A percentile compares a stretch with the other conserved stretches of the same genome.
Conservation (phyloP, 1,284 basidiomycete genomes). For the Cutaneotrichosporon cavernicola region DNA sequence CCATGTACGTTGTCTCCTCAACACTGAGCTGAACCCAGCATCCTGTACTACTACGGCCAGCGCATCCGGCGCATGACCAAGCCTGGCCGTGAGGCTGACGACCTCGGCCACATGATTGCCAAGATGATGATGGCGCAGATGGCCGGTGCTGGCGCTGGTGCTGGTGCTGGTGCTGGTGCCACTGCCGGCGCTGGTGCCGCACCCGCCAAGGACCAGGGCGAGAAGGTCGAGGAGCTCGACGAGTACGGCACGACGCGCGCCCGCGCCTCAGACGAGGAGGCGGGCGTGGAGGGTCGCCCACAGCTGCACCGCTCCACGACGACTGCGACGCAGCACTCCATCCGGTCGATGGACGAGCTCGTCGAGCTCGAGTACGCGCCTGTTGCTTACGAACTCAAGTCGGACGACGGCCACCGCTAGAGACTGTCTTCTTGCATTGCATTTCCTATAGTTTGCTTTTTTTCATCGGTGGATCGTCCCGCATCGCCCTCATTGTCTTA, state of each 20-base stretch:
- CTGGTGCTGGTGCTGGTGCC: not conserved
- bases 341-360: slow-evolving; percentile 3
- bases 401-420: slow-evolving; percentile 4
- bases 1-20: slow-evolving; percentile 13
- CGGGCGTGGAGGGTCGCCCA: not conserved
- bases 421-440: not conserved
- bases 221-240: not conserved
- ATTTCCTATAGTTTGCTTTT: not conserved
- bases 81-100: slow-evolving; percentile 30
- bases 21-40: slow-evolving; percentile 13
- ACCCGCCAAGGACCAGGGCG: not conserved
- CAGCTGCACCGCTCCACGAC: slow-evolving; percentile 2
- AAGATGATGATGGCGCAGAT: slow-evolving; percentile 17
- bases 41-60: slow-evolving; percentile 32
- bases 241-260: not conserved
- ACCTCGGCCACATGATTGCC: slow-evolving; percentile 34
- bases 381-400: not conserved
- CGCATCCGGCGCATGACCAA: slow-evolving; percentile 30
- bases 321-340: not conserved
- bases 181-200: not conserved
- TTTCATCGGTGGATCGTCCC: not conserved
- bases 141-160: not conserved
- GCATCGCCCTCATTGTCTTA: not conserved
- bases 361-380: slow-evolving; percentile 3
- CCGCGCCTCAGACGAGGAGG: not conserved